Percentiles rank a stretch among this genome's conserved stretches.
Evolutionary conservation across 805 yeast species (phyloP).

Genomic region (Kockiozyma suomiensis): DNA sequence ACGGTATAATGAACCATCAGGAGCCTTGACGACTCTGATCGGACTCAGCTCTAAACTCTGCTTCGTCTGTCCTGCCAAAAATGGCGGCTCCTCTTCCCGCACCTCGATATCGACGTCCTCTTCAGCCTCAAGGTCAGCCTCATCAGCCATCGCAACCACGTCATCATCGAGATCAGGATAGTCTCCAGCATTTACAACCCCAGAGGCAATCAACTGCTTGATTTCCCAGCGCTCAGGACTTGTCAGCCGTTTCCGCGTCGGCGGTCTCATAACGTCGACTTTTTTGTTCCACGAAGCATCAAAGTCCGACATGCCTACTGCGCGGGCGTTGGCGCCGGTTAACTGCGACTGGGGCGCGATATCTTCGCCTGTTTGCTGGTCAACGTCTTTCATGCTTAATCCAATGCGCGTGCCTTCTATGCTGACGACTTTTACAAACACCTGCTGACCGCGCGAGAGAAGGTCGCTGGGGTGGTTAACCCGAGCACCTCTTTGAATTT

Average conservation of each 20-base stretch:
- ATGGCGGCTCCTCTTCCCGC: slow-evolving; percentile 67
- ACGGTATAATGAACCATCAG: slow-evolving; percentile 76
- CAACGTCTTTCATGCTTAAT: slow-evolving; percentile 69
- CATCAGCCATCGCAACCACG: slow-evolving; percentile 42
- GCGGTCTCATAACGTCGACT: slow-evolving; percentile 2
- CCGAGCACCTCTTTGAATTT: slow-evolving; percentile 53
- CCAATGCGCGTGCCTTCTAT: slow-evolving; percentile 54
- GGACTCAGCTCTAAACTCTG: slow-evolving; percentile 50
- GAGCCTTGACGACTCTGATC: slow-evolving; percentile 63
- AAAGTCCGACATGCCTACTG: not conserved
- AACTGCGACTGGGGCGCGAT: slow-evolving; percentile 22
- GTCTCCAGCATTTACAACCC: slow-evolving; percentile 67
- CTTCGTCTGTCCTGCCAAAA: slow-evolving; percentile 60
- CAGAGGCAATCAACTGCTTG: slow-evolving; percentile 77
- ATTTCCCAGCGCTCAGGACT: slow-evolving; percentile 93
- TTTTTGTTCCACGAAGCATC: not conserved
- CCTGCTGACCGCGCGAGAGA: slow-evolving; percentile 58
- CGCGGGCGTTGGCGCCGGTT: slow-evolving; percentile 13
- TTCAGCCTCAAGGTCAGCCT: slow-evolving; percentile 45
- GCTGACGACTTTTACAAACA: slow-evolving; percentile 61
- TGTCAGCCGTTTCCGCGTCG: slow-evolving; percentile 54
- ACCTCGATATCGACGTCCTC: slow-evolving; percentile 74
- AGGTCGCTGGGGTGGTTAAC: slow-evolving; percentile 62
- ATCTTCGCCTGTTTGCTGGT: slow-evolving; percentile 66
- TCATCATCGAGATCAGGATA: slow-evolving; percentile 63